Base-by-base conservation (phyloP, 2,329 filamentous ascomycete genomes). In the Aspergillus sp. region DNA sequence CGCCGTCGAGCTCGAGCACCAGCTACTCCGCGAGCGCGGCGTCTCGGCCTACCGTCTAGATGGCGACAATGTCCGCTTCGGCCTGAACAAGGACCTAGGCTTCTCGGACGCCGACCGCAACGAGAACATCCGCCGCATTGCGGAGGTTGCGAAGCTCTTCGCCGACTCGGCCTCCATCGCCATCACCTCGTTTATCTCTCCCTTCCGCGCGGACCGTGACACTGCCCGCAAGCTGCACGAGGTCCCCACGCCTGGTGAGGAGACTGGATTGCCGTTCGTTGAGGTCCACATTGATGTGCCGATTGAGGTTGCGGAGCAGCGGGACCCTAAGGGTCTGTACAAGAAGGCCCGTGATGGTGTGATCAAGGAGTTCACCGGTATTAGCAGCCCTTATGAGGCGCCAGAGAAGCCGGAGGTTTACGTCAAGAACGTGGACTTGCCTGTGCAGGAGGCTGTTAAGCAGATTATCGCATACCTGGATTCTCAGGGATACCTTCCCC, bases 21-120 rank as follows among this genome's bases (percentile, higher is more conserved):
- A 97, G 77, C 88, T 99, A 35, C 86, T 99, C 56, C 66, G 62
- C 55, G 65, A 70, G 57, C 92, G 96, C 75, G 89, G 88, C 44
- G 81, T 95, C 52, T 81, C 88, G 56, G 90, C 93, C 60, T 99
- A 99, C 84, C 88, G 95, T 53, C 88, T 99, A 31, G 95, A 99
- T 78, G 95, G 93, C 70, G 95, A 99, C 84, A 99, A 99, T 79
- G 89, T 99, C 65, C 93, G 95, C 61, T 97, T 98, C 80, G 95
- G 95, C 15, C 84, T 99, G 66, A 99, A 98, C 86, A 96, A 96
- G 79, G 93, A 98, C 80, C 85, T 99, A 11, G 93, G 93, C 15
- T 99, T 98, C 82, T 90, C 86, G 64, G 93, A 96, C 73, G 86
- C 87, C 72, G 93, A 97, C 81, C 87, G 95, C 68, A 96, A 93